Conservation (phyloP, 352 stramenopile genomes). For the Pythium vanterpoolii region DNA sequence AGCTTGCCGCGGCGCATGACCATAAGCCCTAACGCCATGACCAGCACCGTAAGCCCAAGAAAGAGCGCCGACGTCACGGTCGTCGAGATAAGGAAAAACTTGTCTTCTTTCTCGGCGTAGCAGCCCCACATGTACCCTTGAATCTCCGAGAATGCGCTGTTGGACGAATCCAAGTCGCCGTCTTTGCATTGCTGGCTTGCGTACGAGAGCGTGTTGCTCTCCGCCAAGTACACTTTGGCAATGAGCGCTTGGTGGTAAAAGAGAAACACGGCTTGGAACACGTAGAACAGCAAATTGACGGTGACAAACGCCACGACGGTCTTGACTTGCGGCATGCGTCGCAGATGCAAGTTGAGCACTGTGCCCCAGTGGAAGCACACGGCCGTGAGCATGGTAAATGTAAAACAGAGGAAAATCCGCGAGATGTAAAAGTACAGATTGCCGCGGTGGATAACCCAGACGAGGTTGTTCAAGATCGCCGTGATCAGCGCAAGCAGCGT, state of each 20-base stretch:
- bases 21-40: slow-evolving; percentile 83
- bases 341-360: slow-evolving; percentile 72
- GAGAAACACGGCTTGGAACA: slow-evolving; percentile 68
- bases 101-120: slow-evolving; percentile 65
- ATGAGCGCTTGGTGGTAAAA: slow-evolving; percentile 71
- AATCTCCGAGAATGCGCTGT: slow-evolving; percentile 84
- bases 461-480: slow-evolving; percentile 79
- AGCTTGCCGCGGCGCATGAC: slow-evolving; percentile 83
- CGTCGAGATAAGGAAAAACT: slow-evolving; percentile 77
- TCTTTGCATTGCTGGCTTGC: slow-evolving; percentile 81
- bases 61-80: slow-evolving; percentile 81
- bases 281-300: slow-evolving; percentile 80
- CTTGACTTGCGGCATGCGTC: slow-evolving; percentile 68
- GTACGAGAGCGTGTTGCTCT: slow-evolving; percentile 64
- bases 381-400: slow-evolving; percentile 86
- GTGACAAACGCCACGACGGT: slow-evolving; percentile 60
- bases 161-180: slow-evolving; percentile 37
- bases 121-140: slow-evolving; percentile 82
- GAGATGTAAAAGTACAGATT: slow-evolving; percentile 85
- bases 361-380: slow-evolving; percentile 89
- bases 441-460: slow-evolving; percentile 69
- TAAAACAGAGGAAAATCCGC: slow-evolving; percentile 75
- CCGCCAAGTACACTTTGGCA: slow-evolving; percentile 62
- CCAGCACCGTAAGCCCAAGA: slow-evolving; percentile 64
- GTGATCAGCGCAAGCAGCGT: slow-evolving; percentile 71